Evolutionary conservation across 495 filamentous ascomycete genomes (phyloP).

Genomic region (Penicillium nucicola): DNA sequence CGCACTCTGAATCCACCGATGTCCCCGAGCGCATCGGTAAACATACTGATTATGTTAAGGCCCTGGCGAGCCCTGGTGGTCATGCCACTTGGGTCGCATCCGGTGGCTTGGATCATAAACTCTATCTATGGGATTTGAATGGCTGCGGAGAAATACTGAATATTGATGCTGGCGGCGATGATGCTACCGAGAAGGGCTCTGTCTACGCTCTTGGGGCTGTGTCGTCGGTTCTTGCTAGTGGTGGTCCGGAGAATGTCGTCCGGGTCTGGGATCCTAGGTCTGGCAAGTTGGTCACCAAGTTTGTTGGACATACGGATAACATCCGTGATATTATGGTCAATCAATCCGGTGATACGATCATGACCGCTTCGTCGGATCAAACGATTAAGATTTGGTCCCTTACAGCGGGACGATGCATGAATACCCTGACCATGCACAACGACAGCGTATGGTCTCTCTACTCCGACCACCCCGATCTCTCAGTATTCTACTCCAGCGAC

Average conservation of each 20-base stretch:
- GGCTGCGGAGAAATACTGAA: slow-evolving; percentile 79
- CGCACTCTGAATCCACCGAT: slow-evolving; percentile 64
- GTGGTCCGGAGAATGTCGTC: slow-evolving; percentile 91
- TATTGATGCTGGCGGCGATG: slow-evolving; percentile 77
- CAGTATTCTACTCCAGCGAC: slow-evolving; percentile 92
- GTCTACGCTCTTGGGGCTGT: slow-evolving; percentile 84
- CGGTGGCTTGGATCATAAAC: slow-evolving; percentile 90
- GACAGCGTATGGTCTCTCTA: slow-evolving; percentile 96
- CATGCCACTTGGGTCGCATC: slow-evolving; percentile 88
- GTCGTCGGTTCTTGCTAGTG: slow-evolving; percentile 77
- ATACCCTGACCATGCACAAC: slow-evolving; percentile 98
- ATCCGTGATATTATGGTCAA: slow-evolving; percentile 88
- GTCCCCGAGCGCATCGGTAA: slow-evolving; percentile 81
- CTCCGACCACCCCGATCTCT: slow-evolving; percentile 80
- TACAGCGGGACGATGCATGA: slow-evolving; percentile 90
- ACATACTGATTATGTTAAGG: slow-evolving; percentile 95
- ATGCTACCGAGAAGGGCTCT: slow-evolving; percentile 84
- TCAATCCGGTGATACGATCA: slow-evolving; percentile 80
- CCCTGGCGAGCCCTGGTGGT: slow-evolving; percentile 71
- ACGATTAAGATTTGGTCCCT: slow-evolving; percentile 98
- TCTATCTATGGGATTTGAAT: slow-evolving; percentile 89
- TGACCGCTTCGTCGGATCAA: slow-evolving; percentile 94
- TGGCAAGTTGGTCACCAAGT: slow-evolving; percentile 89
- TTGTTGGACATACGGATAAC: slow-evolving; percentile 97
- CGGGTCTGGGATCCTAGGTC: slow-evolving; percentile 89